phyloP scores from a whole-genome alignment of 305 asterid species.

The Fraxinus ornus region DNA sequence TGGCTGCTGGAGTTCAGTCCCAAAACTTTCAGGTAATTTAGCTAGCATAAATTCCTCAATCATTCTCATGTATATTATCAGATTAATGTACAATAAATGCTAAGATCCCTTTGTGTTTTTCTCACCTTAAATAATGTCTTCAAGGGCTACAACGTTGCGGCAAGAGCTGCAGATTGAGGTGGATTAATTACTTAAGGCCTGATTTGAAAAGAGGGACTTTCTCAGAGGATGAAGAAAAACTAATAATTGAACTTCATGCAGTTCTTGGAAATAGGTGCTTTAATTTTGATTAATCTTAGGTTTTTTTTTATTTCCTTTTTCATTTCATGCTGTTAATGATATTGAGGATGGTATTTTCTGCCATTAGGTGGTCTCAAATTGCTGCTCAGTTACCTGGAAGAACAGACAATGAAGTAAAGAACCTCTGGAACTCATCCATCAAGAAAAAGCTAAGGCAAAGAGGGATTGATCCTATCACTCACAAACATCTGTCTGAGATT shows the following conservation, averaged over 20 bases:
- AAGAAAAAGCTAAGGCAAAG: constrained; percentile 83
- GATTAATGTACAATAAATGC: neutral
- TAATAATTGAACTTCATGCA: constrained; percentile 79
- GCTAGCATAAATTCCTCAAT: neutral
- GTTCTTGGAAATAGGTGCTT: constrained; percentile 76
- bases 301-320: neutral
- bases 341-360: neutral
- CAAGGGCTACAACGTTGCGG: constrained; percentile 87
- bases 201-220: constrained; percentile 85
- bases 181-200: constrained; percentile 83
- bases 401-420: constrained; percentile 91
- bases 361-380: constrained; percentile 86
- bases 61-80: neutral
- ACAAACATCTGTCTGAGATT: constrained; percentile 60
- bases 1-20: constrained; percentile 96
- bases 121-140: neutral
- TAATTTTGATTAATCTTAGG: neutral
- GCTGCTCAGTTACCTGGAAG: constrained; percentile 89
- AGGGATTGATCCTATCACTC: constrained; percentile 89
- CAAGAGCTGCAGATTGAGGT: constrained; percentile 79
- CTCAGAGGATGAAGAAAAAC: constrained; percentile 69
- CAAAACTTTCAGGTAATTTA: constrained; percentile 64
- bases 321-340: neutral
- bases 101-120: neutral
- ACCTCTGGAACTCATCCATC: constrained; percentile 91